Conservation (phyloP, 2,329 filamentous ascomycete species). For the Cercospora sp. region DNA sequence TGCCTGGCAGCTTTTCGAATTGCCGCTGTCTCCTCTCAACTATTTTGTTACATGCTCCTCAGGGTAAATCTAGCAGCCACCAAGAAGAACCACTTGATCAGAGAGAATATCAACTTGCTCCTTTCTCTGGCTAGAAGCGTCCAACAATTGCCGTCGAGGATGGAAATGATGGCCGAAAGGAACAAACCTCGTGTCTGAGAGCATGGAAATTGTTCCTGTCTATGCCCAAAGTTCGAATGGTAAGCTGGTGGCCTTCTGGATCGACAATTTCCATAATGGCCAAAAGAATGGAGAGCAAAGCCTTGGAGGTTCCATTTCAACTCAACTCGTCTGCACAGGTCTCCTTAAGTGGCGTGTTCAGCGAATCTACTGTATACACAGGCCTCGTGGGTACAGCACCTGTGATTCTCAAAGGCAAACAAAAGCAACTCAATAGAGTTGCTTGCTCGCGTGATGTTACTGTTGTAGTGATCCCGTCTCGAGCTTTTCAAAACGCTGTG, state of each 20-base stretch:
- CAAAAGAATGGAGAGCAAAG: too few relatives aligned
- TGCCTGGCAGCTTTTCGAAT: background rate
- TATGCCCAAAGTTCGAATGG: background rate
- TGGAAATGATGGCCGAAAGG: too few relatives aligned
- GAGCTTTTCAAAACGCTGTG: background rate
- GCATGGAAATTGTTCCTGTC: background rate
- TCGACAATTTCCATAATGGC: too few relatives aligned
- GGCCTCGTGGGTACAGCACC: background rate
- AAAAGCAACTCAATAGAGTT: background rate
- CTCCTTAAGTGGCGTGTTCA: too few relatives aligned
- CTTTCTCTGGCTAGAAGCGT: background rate
- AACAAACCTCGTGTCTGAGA: background rate
- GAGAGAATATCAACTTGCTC: background rate
- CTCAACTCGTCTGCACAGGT: background rate
- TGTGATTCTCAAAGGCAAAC: background rate
- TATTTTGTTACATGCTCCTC: background rate
- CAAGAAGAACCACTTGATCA: background rate
- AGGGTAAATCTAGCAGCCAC: background rate
- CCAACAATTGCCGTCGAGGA: background rate
- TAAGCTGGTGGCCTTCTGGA: too few relatives aligned
- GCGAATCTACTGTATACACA: background rate
- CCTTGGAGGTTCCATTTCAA: background rate
- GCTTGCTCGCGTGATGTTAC: background rate
- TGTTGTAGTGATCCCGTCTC: background rate
- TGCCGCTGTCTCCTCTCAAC: background rate